These are phyloP conservation scores for Avena sativa DNA, from an alignment of 176 grass and related monocot genomes.

Conservation along the genomic window DNA sequence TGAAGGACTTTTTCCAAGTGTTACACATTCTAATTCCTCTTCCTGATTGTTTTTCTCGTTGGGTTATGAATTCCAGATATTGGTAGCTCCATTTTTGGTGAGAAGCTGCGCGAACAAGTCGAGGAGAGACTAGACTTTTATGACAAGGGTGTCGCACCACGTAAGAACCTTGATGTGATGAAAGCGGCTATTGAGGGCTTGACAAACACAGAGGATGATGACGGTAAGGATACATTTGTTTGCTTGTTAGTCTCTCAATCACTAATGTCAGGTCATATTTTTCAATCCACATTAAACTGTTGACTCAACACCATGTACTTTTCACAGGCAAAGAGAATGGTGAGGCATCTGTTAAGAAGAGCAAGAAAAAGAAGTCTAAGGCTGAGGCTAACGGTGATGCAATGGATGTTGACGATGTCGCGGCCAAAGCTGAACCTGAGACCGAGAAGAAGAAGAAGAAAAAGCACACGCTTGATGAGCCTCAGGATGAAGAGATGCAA, in stretches of 20 bases:
- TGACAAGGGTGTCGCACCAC: constrained; percentile 89
- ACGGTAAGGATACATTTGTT: constrained; percentile 13
- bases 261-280: background rate
- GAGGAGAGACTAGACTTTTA: constrained; percentile 97
- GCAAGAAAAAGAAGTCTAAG: constrained; percentile 76
- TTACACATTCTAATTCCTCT: constrained; percentile 1
- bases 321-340: constrained; percentile 41
- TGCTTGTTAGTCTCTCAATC: background rate
- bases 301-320: background rate
- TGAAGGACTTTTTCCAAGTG: background rate
- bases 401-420: constrained; percentile 64
- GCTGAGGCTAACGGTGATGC: constrained; percentile 45
- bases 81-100: constrained; percentile 71
- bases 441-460: constrained; percentile 66
- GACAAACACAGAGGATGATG: constrained; percentile 17
- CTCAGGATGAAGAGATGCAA: constrained; percentile 22
- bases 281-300: background rate
- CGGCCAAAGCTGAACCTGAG: constrained; percentile 51
- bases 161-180: constrained; percentile 97
- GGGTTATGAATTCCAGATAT: constrained; percentile 53
- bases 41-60: constrained; percentile 8
- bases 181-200: constrained; percentile 77
- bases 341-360: constrained; percentile 51
- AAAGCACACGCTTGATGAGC: constrained; percentile 43
- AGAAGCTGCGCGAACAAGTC: constrained; percentile 92